Base-by-base conservation (phyloP, 2,329 filamentous ascomycete genomes). In the Claviceps paspali region DNA sequence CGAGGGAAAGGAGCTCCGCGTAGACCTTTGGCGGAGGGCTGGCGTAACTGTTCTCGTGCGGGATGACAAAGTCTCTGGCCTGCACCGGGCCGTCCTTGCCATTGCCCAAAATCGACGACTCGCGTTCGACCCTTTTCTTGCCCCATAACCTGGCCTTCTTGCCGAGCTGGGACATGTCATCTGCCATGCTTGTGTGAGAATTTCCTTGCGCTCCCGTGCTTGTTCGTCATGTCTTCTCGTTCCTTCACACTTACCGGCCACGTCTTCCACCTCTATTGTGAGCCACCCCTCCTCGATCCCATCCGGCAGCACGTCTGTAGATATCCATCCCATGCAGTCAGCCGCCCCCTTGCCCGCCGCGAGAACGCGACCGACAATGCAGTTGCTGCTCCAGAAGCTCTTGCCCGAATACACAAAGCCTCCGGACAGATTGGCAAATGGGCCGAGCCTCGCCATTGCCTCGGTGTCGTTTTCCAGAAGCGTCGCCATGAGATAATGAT, bases 321-420 rank as follows among this genome's bases (percentile, higher is more conserved):
- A 77, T 37, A 81, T 63, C 76, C 76, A 79, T 36, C 76, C 76
- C 72, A 80, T 74, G 49, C 76, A 76, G 49, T 80, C 76, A 0
- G 67, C 67, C 12, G 74, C 68, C 3, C 73, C 74, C 37, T 67
- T 67, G 6, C 72, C 70, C 21, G 74, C 75, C 22, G 75, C 75
- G 24, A 81, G 57, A 3, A 81, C 73, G 21, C 74, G 68, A 3
- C 76, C 76, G 8, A 80, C 68, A 29, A 81, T 63, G 49, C 75
- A 79, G 10, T 68, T 64, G 1, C 71, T 78, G 53, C 75, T 80
- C 76, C 76, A 81, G 51, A 79, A 81, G 43, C 74, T 80, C 59
- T 73, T 76, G 2, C 66, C 66, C 4, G 54, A 56, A 47, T 79
- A 79, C 3, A 78, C 63, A 43, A 81, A 80, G 0, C 77, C 76